These are phyloP conservation scores for Dipteronia sinensis DNA, from an alignment of 345 rosid genomes.

Conservation along the genomic window DNA sequence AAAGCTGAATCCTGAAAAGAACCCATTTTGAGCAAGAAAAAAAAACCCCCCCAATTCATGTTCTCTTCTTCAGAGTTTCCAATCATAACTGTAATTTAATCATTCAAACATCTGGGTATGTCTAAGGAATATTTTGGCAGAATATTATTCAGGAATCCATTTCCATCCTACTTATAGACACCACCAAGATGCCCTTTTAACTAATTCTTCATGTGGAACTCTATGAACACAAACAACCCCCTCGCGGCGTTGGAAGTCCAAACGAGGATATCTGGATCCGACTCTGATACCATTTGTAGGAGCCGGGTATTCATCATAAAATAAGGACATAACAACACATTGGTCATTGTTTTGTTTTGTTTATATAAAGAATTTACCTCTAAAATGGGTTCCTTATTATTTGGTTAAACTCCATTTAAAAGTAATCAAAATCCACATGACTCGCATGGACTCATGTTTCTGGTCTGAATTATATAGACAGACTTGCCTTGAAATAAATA, in stretches of 20 bases:
- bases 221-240: too few species aligned
- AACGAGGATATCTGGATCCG: background rate
- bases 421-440: conserved; percentile 5
- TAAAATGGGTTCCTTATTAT: background rate
- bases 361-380: background rate
- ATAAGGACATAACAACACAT: background rate
- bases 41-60: background rate
- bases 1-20: background rate
- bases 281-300: background rate
- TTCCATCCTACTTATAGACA: background rate
- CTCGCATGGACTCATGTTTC: background rate
- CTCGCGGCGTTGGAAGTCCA: too few species aligned
- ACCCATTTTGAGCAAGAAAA: background rate
- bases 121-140: too few species aligned
- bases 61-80: background rate
- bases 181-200: background rate
- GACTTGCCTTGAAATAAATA: background rate
- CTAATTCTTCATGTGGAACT: background rate
- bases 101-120: background rate
- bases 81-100: background rate
- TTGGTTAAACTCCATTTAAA: background rate
- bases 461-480: background rate
- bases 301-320: background rate
- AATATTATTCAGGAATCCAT: background rate
- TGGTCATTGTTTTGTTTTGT: too few species aligned